A percentile compares a stretch with the other conserved stretches of the same genome.
These are phyloP conservation scores for Juncus inflexus DNA, from an alignment of 176 grass and related monocot genomes.

Conservation along the genomic window DNA sequence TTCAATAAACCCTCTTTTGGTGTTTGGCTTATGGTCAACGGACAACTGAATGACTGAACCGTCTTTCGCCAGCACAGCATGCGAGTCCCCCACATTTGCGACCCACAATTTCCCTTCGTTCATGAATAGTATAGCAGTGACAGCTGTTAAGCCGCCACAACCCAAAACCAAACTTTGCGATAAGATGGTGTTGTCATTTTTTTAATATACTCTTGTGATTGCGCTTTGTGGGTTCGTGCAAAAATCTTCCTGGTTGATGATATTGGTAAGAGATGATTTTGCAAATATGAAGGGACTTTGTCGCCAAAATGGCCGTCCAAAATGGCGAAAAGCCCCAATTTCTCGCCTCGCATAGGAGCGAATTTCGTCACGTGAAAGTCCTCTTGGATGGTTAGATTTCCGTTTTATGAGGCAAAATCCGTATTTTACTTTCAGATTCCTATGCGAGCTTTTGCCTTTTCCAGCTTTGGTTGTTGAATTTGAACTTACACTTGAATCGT, in stretches of 20 bases:
- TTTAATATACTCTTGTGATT: constrained; percentile 39
- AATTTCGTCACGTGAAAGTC: constrained; percentile 46
- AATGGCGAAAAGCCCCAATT: constrained; percentile 42
- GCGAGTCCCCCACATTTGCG: constrained; percentile 39
- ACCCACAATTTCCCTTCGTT: constrained; percentile 34
- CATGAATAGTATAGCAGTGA: constrained; percentile 35
- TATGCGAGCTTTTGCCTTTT: constrained; percentile 27
- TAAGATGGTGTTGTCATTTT: constrained; percentile 43
- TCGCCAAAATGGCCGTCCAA: constrained; percentile 47
- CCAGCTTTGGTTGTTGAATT: constrained; percentile 9
- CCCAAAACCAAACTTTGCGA: constrained; percentile 33
- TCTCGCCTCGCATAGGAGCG: constrained; percentile 18
- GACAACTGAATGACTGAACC: constrained; percentile 24
- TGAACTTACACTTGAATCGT: too few relatives aligned
- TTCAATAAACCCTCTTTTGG: constrained; percentile 31
- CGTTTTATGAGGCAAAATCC: constrained; percentile 45
- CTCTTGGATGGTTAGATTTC: constrained; percentile 43
- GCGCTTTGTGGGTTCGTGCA: constrained; percentile 34
- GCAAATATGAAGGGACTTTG: constrained; percentile 41
- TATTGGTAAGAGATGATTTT: constrained; percentile 38
- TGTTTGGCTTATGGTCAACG: constrained; percentile 36
- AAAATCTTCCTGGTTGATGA: constrained; percentile 47
- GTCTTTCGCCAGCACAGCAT: constrained; percentile 30
- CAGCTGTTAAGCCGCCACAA: constrained; percentile 40
- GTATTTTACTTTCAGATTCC: constrained; percentile 32